Conservation (phyloP, 192 early-diverging fungal genomes). For the Coemansia biformis region DNA sequence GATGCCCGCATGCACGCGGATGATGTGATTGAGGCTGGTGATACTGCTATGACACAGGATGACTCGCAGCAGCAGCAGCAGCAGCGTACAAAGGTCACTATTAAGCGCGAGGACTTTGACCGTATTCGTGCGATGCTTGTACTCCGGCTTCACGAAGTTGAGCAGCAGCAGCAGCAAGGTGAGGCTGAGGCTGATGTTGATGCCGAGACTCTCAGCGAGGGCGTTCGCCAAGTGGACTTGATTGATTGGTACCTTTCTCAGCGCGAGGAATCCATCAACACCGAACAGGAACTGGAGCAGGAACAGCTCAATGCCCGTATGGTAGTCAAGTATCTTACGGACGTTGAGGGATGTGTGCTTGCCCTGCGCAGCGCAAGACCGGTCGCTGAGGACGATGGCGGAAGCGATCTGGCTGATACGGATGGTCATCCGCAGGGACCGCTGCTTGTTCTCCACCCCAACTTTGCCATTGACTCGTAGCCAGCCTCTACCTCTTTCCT, state of each 20-base stretch:
- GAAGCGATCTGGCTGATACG: neutral
- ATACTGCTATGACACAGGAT: neutral
- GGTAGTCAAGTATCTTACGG: constrained; percentile 62
- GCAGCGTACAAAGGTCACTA: constrained; percentile 54
- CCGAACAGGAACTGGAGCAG: constrained; percentile 55
- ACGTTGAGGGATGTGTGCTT: constrained; percentile 57
- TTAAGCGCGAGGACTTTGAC: constrained; percentile 58
- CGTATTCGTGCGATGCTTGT: constrained; percentile 53
- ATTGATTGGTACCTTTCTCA: constrained; percentile 70
- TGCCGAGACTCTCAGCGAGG: too few species aligned
- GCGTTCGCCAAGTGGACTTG: constrained; percentile 54
- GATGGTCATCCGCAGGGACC: constrained; percentile 20
- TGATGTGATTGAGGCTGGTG: constrained; percentile 17
- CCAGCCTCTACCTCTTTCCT: neutral
- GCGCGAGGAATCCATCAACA: constrained; percentile 57
- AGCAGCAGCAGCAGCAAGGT: constrained; percentile 8
- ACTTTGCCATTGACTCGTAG: constrained; percentile 26
- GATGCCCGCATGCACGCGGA: constrained; percentile 8
- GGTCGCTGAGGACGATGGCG: neutral
- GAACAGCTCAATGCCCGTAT: constrained; percentile 60
- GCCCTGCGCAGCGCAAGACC: constrained; percentile 20
- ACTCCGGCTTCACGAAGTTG: constrained; percentile 39
- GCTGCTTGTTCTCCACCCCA: constrained; percentile 48
- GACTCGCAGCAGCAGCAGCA: neutral
- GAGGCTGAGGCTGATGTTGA: too few species aligned